These are phyloP conservation scores for Aspergillus tanneri DNA, from an alignment of 2,329 filamentous ascomycete genomes.

Conservation along the genomic window DNA sequence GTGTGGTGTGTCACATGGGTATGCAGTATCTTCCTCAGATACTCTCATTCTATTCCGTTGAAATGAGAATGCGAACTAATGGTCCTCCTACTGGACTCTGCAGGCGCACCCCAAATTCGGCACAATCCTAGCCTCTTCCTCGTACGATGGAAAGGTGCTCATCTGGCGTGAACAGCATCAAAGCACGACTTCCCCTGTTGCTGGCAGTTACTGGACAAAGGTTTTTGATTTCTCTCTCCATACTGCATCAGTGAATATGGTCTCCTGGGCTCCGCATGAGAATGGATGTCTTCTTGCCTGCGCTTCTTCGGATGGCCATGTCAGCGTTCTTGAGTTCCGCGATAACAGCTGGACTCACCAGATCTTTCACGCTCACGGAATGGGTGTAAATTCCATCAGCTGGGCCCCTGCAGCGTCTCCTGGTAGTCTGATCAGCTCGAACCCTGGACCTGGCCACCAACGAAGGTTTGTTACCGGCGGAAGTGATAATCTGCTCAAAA, in stretches of 20 bases:
- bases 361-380: slow-evolving; percentile 86
- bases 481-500: slow-evolving; percentile 88
- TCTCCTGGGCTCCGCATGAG: slow-evolving; percentile 97
- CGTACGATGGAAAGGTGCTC: slow-evolving; percentile 96
- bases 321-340: slow-evolving; percentile 93
- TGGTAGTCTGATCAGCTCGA: slow-evolving; percentile 78
- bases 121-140: slow-evolving; percentile 92
- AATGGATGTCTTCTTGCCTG: slow-evolving; percentile 91
- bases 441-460: slow-evolving; percentile 61
- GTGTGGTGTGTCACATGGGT: slow-evolving; percentile 97
- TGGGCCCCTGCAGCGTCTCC: slow-evolving; percentile 88
- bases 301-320: slow-evolving; percentile 88
- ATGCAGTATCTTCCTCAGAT: slow-evolving; percentile 30
- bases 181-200: slow-evolving; percentile 37
- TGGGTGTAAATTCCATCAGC: slow-evolving; percentile 92
- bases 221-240: slow-evolving; percentile 92
- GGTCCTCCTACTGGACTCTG: slow-evolving; percentile 1
- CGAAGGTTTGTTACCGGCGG: slow-evolving; percentile 91
- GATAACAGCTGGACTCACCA: slow-evolving; percentile 90
- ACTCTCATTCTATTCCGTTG: background rate
- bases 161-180: slow-evolving; percentile 87
- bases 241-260: slow-evolving; percentile 94
- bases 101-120: slow-evolving; percentile 94
- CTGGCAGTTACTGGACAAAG: slow-evolving; percentile 68
- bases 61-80: slow-evolving; percentile 1